These are phyloP conservation scores for Aspergillus leporis DNA, from an alignment of 495 filamentous ascomycete species.

Conservation along the genomic window DNA sequence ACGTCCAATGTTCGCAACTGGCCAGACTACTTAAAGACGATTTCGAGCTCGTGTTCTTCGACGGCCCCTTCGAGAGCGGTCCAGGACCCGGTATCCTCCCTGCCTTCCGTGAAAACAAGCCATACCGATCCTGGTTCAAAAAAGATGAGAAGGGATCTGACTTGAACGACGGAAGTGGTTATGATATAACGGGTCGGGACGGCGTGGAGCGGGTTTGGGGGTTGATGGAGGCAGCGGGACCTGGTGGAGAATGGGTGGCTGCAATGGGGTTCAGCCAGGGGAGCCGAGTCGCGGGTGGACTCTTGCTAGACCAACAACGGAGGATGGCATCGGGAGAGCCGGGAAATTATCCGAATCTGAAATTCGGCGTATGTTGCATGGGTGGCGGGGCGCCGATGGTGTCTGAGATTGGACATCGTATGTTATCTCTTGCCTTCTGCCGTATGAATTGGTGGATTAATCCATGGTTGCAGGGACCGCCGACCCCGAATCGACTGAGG, in stretches of 20 bases:
- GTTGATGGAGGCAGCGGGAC: conserved; percentile 42
- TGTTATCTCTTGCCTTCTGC: conserved; percentile 5
- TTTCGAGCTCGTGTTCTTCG: conserved; percentile 32
- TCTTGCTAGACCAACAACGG: conserved; percentile 52
- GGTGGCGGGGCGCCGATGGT: conserved; percentile 25
- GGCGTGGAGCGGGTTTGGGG: conserved; percentile 23
- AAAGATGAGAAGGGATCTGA: conserved; percentile 53
- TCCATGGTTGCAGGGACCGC: background rate
- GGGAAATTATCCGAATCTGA: background rate
- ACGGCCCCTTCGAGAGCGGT: conserved; percentile 29
- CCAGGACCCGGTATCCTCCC: conserved; percentile 40
- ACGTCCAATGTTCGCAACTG: conserved; percentile 30
- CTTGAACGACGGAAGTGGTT: conserved; percentile 28
- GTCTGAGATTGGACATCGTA: conserved; percentile 20
- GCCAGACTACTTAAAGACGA: conserved; percentile 16
- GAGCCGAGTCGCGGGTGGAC: conserved; percentile 56
- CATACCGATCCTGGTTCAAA: conserved; percentile 53
- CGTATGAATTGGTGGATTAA: background rate
- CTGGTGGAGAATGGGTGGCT: conserved; percentile 57
- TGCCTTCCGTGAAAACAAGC: conserved; percentile 42
- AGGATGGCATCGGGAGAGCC: conserved; percentile 19
- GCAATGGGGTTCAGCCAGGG: conserved; percentile 58
- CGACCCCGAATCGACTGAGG: background rate
- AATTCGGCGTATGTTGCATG: conserved; percentile 42
- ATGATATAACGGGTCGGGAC: conserved; percentile 17